Evolutionary conservation across 2,329 filamentous ascomycete genomes (phyloP), one percentile per base, ranked within the genome.

Genomic region (Parafenestella ontariensis): DNA sequence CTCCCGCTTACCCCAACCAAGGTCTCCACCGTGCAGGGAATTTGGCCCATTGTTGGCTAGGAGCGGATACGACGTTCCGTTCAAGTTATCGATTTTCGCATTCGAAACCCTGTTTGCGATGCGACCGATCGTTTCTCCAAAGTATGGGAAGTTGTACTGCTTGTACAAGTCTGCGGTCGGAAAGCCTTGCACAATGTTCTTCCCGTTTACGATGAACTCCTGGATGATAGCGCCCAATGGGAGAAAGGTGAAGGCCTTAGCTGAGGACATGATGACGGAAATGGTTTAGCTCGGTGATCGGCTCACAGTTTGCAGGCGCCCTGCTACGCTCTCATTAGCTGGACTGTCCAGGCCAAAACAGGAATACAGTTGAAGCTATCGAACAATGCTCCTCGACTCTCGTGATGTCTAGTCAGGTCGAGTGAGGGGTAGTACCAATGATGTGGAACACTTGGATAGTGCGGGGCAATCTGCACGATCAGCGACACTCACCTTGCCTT

Each of bases 91-190:
- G 72, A 97, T 87, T 63, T 85, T 82, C 23, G 88, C 92, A 69
- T 83, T 81, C 52, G 86, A 85, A 72, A 96, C 87, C 52, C 94
- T 89, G 79, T 98, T 98, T 57, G 92, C 84, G 26, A 86, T 82
- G 34, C 85, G 90, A 50, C 95, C 95, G 73, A 98, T 96, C 40
- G 92, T 98, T 75, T 94, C 93, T 61, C 95, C 94, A 72, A 96
- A 98, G 81, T 87, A 93, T 1, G 91, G 87, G 10, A 77, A 80
- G 78, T 95, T 94, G 81, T 93, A 61, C 64, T 85, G 78, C 61
- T 84, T 84, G 79, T 97, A 97, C 56, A 88, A 85, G 40, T 89
- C 86, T 48, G 89, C 85, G 13, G 83, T 87, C 17, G 90, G 85
- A 79, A 97, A 97, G 48, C 89, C 88, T 65, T 95, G 90, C 20